phyloP scores from a whole-genome alignment of 768 basidiomycete species.

The Ramaria rubella region DNA sequence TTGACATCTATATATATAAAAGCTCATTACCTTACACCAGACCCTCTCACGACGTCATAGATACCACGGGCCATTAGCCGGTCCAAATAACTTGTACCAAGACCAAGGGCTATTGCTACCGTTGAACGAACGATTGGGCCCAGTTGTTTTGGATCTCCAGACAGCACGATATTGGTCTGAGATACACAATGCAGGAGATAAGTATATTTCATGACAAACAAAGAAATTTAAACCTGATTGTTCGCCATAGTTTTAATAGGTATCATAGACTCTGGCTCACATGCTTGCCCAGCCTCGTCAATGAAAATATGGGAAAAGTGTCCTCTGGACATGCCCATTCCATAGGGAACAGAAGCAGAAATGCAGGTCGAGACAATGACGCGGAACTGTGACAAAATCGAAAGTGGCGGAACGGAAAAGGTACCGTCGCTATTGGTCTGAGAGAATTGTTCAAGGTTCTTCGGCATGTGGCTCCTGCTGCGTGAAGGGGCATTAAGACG shows the following conservation, averaged over 20 bases:
- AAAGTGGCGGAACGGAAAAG: constrained; percentile 41
- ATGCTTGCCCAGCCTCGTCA: constrained; percentile 61
- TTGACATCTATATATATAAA: neutral
- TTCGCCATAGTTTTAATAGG: constrained; percentile 28
- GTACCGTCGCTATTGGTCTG: constrained; percentile 31
- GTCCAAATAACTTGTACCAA: constrained; percentile 30
- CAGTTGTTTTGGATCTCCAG: constrained; percentile 34
- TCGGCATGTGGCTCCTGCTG: constrained; percentile 30
- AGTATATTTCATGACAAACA: neutral
- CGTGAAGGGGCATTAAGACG: constrained; percentile 49
- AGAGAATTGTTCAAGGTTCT: constrained; percentile 33
- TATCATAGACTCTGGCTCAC: constrained; percentile 53
- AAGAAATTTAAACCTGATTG: constrained; percentile 5
- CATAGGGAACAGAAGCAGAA: constrained; percentile 42
- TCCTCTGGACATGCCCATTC: constrained; percentile 42
- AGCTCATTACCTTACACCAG: constrained; percentile 27
- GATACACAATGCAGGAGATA: neutral
- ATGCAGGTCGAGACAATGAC: constrained; percentile 56
- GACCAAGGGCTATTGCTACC: constrained; percentile 21
- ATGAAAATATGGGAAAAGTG: constrained; percentile 57
- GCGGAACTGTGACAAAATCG: constrained; percentile 36
- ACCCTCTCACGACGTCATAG: constrained; percentile 21
- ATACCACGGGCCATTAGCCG: constrained; percentile 27
- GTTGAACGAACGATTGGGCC: constrained; percentile 31
- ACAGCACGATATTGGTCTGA: constrained; percentile 31